Evolutionary conservation across 495 filamentous ascomycete species (phyloP).

Genomic region (Penicillium atrosanguineum): DNA sequence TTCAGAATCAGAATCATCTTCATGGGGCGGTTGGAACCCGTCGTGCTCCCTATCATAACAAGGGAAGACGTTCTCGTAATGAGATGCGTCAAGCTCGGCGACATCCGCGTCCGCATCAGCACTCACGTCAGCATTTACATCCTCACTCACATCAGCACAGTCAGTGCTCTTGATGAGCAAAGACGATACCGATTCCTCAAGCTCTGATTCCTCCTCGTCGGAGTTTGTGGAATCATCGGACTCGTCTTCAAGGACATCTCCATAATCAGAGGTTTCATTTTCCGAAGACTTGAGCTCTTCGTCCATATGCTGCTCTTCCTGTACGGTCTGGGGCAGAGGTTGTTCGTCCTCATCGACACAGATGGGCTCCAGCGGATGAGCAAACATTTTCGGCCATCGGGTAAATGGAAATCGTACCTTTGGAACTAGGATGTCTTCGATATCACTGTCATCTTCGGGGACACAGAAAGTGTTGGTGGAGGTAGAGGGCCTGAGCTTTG

Average conservation of each 20-base stretch:
- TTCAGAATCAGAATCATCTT: constrained; percentile 3
- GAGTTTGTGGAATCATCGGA: background rate
- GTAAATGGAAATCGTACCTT: background rate
- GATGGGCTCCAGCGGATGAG: background rate
- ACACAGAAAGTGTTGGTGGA: constrained; percentile 44
- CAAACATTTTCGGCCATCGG: background rate
- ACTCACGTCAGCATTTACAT: no score
- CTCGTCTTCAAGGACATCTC: background rate
- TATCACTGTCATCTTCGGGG: constrained; percentile 44
- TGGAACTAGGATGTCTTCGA: constrained; percentile 11
- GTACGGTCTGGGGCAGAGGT: background rate
- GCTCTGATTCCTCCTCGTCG: constrained; percentile 8
- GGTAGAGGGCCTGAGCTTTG: constrained; percentile 1
- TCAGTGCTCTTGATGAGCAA: background rate
- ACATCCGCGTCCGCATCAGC: no score
- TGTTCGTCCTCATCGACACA: background rate
- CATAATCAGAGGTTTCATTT: background rate
- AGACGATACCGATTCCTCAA: constrained; percentile 2
- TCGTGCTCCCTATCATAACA: no score
- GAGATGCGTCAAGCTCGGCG: no score
- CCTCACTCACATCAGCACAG: background rate
- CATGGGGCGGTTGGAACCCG: background rate
- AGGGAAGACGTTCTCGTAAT: no score
- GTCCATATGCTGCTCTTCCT: background rate
- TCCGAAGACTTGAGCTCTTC: background rate